Percentiles rank a stretch among this genome's conserved stretches.
Evolutionary conservation across 805 yeast species (phyloP).

Genomic region (Schizosaccharomyces octosporus): DNA sequence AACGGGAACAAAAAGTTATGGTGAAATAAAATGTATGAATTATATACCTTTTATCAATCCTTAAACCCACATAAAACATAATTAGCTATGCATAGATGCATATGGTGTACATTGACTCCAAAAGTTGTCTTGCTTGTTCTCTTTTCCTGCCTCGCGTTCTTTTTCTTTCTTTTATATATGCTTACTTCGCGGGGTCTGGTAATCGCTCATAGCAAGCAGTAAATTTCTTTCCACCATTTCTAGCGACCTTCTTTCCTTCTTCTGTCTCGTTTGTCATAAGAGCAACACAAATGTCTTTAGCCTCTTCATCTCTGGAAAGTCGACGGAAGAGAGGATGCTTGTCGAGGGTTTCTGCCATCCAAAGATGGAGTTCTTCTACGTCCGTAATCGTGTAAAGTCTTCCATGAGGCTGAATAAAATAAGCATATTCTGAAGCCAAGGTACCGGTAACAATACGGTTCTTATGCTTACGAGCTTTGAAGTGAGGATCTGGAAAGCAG

Average conservation of each 20-base stretch:
- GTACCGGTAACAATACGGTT: slow-evolving; percentile 84
- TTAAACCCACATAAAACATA: too few species aligned
- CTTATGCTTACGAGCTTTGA: slow-evolving; percentile 89
- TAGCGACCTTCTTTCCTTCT: slow-evolving; percentile 86
- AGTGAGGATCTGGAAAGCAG: slow-evolving; percentile 99
- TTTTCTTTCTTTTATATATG: background rate
- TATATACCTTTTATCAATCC: too few species aligned
- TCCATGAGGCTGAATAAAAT: slow-evolving; percentile 66
- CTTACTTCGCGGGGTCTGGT: slow-evolving; percentile 3
- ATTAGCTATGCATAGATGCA: background rate
- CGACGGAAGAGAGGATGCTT: slow-evolving; percentile 81
- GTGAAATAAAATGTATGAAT: too few species aligned
- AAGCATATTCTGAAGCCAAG: slow-evolving; percentile 75
- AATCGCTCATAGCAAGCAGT: slow-evolving; percentile 36
- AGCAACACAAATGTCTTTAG: slow-evolving; percentile 51
- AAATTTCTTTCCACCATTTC: slow-evolving; percentile 70
- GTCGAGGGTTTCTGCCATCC: slow-evolving; percentile 88
- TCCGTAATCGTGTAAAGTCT: slow-evolving; percentile 85
- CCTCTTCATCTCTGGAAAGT: slow-evolving; percentile 55
- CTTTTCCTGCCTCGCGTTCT: too few species aligned
- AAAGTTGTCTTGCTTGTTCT: background rate
- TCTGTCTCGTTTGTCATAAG: slow-evolving; percentile 86
- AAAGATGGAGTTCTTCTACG: slow-evolving; percentile 70
- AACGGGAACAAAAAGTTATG: too few species aligned
- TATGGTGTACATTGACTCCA: background rate